These are phyloP conservation scores for Eucalyptus sideroxylon DNA, from an alignment of 345 rosid species.

Conservation along the genomic window DNA sequence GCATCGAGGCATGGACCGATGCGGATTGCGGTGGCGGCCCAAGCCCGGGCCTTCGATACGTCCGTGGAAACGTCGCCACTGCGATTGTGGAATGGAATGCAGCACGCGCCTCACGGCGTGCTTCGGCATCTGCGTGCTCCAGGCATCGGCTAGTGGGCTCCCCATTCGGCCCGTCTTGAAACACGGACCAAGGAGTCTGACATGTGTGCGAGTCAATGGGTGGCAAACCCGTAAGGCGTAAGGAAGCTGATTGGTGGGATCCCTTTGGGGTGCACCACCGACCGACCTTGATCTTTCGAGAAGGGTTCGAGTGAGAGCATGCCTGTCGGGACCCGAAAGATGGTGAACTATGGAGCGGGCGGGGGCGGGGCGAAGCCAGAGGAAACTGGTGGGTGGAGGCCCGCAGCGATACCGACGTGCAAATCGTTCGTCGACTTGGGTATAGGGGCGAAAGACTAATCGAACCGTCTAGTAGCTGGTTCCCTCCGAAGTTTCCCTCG, in stretches of 20 bases:
- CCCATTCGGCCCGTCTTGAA: slow-evolving; percentile 40
- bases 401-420: no score
- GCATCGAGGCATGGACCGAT: no score
- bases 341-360: neutral
- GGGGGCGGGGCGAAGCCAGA: no score
- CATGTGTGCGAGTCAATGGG: neutral
- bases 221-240: neutral
- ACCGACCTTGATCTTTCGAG: neutral
- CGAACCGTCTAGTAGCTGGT: slow-evolving; percentile 48
- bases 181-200: slow-evolving; percentile 40
- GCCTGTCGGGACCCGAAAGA: neutral
- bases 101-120: no score
- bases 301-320: neutral
- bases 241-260: neutral
- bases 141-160: neutral
- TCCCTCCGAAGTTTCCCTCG: slow-evolving; percentile 1
- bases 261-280: neutral
- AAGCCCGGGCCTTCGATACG: no score
- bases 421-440: no score
- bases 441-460: slow-evolving; percentile 48
- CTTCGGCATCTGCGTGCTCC: no score
- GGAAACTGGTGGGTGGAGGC: no score
- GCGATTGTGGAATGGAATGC: no score
- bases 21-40: no score
- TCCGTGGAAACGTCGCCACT: no score